A percentile compares a stretch with the other conserved stretches of the same genome.
phyloP scores from a whole-genome alignment of 768 basidiomycete genomes.

The Lactarius quietus region DNA sequence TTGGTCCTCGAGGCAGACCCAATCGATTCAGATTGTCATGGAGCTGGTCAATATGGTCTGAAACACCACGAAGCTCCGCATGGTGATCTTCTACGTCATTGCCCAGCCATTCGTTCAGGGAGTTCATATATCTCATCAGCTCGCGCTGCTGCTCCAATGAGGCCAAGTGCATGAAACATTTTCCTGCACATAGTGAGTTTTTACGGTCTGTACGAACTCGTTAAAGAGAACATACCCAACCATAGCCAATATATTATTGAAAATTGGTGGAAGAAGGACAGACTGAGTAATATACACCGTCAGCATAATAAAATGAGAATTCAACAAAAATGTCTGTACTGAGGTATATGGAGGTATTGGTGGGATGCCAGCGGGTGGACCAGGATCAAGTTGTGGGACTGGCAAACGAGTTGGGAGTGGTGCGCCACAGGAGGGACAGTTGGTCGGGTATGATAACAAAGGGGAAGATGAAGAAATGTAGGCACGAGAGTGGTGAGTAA shows the following conservation, averaged over 20 bases:
- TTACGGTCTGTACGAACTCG: background rate
- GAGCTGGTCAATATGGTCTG: slow-evolving; percentile 55
- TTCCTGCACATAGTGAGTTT: slow-evolving; percentile 45
- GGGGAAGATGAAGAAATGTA: no score
- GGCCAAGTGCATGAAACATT: slow-evolving; percentile 67
- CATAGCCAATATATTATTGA: no score
- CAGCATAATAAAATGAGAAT: no score
- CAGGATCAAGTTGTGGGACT: no score
- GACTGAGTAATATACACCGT: background rate
- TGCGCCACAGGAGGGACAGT: no score
- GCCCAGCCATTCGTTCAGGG: slow-evolving; percentile 76
- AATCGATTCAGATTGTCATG: slow-evolving; percentile 45
- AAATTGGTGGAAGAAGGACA: no score
- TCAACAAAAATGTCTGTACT: slow-evolving; percentile 25
- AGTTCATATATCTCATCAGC: slow-evolving; percentile 73
- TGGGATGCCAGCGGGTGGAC: no score
- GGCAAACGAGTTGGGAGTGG: no score
- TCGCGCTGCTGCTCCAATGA: slow-evolving; percentile 78
- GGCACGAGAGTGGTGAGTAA: no score
- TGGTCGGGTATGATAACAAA: no score
- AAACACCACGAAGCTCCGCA: slow-evolving; percentile 61
- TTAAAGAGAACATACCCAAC: no score
- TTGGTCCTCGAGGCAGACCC: slow-evolving; percentile 7
- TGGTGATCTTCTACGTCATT: no score
- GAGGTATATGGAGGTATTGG: slow-evolving; percentile 21